Conservation (phyloP, 129 eudicot species). For the Silybum marianum region DNA sequence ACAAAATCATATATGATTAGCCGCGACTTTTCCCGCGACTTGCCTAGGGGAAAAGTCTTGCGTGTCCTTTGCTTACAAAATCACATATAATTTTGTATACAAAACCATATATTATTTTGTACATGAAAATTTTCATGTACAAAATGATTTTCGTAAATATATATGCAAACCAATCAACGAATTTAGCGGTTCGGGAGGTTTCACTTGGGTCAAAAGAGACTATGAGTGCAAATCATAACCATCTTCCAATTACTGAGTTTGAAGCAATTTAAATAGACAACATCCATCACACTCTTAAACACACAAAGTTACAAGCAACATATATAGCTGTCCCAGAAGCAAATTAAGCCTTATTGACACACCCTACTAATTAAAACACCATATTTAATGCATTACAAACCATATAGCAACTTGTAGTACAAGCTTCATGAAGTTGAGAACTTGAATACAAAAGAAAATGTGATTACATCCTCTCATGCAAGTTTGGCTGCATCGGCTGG, state of each 20-base stretch:
- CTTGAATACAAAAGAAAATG: conserved; percentile 16
- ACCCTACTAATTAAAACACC: conserved; percentile 7
- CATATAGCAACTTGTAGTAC: background rate
- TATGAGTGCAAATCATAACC: background rate
- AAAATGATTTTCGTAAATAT: no score
- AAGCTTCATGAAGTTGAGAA: conserved; percentile 14
- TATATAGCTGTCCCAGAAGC: background rate
- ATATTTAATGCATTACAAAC: conserved; percentile 13
- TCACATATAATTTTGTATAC: no score
- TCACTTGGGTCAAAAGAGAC: background rate
- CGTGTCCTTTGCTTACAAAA: no score
- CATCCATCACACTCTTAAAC: conserved; percentile 6
- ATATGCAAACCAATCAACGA: background rate
- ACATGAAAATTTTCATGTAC: no score
- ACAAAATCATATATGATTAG: no score
- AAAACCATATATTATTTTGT: no score
- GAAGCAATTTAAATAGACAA: background rate
- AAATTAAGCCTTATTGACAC: conserved; percentile 10
- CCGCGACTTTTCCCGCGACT: no score
- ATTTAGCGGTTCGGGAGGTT: background rate
- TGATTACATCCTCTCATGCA: conserved; percentile 58
- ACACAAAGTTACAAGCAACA: conserved; percentile 4
- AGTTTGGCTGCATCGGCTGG: conserved; percentile 88
- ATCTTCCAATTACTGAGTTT: background rate
- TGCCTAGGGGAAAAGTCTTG: no score